Evolutionary conservation across 2,329 filamentous ascomycete species (phyloP).

Genomic region (Diaporthe destruens): DNA sequence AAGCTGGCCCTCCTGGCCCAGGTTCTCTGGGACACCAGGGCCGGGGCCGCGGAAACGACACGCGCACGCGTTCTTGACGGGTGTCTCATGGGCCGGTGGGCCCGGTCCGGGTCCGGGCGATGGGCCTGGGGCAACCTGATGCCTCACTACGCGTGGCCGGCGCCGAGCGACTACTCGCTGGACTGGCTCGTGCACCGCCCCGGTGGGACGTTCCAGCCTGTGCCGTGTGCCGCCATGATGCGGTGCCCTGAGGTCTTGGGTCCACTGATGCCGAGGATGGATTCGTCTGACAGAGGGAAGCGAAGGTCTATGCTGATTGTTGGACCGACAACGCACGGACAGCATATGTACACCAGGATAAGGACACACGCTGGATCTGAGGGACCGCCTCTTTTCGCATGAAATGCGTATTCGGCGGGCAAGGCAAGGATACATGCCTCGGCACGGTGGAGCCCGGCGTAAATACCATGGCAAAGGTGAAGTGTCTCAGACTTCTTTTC

Average conservation of each 20-base stretch:
- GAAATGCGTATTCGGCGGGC: not conserved
- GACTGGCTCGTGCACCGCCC: not conserved
- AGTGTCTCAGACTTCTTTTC: not conserved
- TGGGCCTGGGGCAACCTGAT: constrained; percentile 26
- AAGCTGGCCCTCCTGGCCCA: not conserved
- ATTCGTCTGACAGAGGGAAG: constrained; percentile 26
- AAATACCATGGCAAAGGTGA: not conserved
- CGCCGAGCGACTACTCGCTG: not conserved
- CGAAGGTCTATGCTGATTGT: constrained; percentile 27
- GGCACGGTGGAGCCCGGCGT: not conserved
- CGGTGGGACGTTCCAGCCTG: not conserved
- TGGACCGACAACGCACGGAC: constrained; percentile 11
- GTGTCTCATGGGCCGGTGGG: constrained; percentile 32
- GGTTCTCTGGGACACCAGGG: not conserved
- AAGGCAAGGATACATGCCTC: not conserved
- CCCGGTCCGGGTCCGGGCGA: not conserved
- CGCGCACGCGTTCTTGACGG: constrained; percentile 5
- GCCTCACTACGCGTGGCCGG: constrained; percentile 17
- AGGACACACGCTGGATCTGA: constrained; percentile 30
- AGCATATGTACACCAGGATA: constrained; percentile 30
- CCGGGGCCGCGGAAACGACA: not conserved
- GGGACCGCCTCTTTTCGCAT: constrained; percentile 23
- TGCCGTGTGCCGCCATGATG: constrained; percentile 8
- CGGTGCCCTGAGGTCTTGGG: constrained; percentile 16
- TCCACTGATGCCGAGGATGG: constrained; percentile 25